A percentile compares a stretch with the other conserved stretches of the same genome.
phyloP scores from a whole-genome alignment of 176 grass and related monocot species.

The Bothriochloa decipiens region DNA sequence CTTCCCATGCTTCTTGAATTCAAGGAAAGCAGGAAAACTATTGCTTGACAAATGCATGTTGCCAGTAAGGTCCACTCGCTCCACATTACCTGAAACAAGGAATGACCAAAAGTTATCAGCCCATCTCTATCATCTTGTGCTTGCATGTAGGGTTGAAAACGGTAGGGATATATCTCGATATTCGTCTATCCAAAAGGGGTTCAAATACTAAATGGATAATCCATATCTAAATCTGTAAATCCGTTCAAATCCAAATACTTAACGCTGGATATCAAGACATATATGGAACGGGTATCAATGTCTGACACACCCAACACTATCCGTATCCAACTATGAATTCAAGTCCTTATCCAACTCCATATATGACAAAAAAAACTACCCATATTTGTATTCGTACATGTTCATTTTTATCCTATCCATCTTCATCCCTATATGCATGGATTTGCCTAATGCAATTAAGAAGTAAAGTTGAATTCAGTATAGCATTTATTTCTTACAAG shows the following conservation, averaged over 20 bases:
- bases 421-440: background rate
- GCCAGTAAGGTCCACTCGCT: conserved; percentile 46
- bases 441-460: background rate
- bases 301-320: background rate
- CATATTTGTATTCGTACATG: background rate
- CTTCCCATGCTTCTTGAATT: conserved; percentile 53
- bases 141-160: background rate
- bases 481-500: conserved; percentile 35
- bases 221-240: background rate
- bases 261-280: background rate
- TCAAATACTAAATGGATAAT: background rate
- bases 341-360: no score
- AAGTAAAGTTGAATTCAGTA: background rate
- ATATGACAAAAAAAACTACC: background rate
- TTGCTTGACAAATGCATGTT: conserved; percentile 44
- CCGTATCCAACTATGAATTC: background rate
- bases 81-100: conserved; percentile 49
- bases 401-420: background rate
- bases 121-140: background rate
- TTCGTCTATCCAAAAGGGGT: background rate
- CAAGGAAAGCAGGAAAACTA: conserved; percentile 31
- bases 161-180: background rate
- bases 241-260: background rate
- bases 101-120: background rate
- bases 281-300: background rate